Percentiles rank a stretch among this genome's conserved stretches.
Conservation (phyloP, 2,329 filamentous ascomycete species). For the Ophiostoma fasciatum region DNA sequence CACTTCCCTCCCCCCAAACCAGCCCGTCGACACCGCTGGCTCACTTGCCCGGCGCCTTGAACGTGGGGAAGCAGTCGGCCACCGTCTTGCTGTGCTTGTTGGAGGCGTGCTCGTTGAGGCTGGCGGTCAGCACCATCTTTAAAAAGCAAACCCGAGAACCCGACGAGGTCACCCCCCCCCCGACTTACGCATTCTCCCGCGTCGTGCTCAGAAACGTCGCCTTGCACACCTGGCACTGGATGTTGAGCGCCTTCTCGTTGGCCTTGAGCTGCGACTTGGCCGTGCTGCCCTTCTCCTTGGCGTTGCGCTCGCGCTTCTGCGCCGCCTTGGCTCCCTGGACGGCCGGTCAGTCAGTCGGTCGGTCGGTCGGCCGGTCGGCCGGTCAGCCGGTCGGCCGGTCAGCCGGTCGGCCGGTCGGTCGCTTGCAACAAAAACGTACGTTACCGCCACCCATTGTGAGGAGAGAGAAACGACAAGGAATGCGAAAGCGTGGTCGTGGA, state of each 20-base stretch:
- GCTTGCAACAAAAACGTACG: conserved; percentile 14
- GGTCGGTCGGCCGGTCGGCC: too few relatives aligned
- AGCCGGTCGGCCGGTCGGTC: too few relatives aligned
- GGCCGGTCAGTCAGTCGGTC: neutral
- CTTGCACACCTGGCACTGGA: conserved; percentile 65
- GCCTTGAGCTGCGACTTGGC: conserved; percentile 56
- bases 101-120: conserved; percentile 53
- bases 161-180: too few relatives aligned
- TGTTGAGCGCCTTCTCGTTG: conserved; percentile 58
- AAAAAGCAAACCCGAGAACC: too few relatives aligned
- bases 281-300: conserved; percentile 36
- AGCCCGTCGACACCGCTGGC: neutral
- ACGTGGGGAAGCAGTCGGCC: conserved; percentile 53
- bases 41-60: conserved; percentile 15
- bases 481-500: neutral
- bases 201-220: conserved; percentile 67
- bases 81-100: conserved; percentile 67
- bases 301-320: conserved; percentile 59
- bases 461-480: neutral
- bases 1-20: neutral
- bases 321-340: conserved; percentile 23
- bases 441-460: conserved; percentile 20
- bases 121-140: conserved; percentile 16
- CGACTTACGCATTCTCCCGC: conserved; percentile 49
- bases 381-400: too few relatives aligned